Evolutionary conservation across 139 green algal genomes (phyloP), one percentile per base, ranked within the genome.

Genomic region (Desmodesmus armatus): DNA sequence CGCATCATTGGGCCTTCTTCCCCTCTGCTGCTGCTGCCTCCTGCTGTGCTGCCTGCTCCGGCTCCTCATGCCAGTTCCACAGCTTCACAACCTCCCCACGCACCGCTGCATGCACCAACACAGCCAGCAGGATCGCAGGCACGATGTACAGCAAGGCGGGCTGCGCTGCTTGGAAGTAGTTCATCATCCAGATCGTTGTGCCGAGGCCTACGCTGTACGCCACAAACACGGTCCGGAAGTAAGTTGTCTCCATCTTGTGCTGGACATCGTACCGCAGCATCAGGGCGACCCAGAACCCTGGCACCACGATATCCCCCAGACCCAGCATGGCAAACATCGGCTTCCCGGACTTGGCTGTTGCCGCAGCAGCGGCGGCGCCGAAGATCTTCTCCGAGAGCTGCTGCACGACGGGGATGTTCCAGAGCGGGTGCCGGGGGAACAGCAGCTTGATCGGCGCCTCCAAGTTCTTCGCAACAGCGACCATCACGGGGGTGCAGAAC

Each of bases 381-480:
- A 27, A 31, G 63, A 9, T 21, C 63, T 72, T 72, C 23, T 21
- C 63, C n/a, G n/a, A n/a, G n/a, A n/a, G n/a, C n/a, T n/a, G n/a
- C 25, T 35, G 47, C 27, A 40, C 72, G 27, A 41, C 35, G 0
- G 25, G 44, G 41, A 75, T 75, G 3, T 67, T 62, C 2, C 53
- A 23, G 21, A 85, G 55, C 11, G 67, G 53, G 47, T 71, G 39
- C 0, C 93, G 87, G 0, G 95, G 94, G 84, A 98, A 98, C 15
- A 98, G 88, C 74, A 99, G 91, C 91, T 99, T 99, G 91, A 99
- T 99, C 70, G 97, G 97, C 0, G 95, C 97, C 79, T 99, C 97
- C 85, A 99, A 98, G 27, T 95, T 98, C 83, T 97, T 99, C 29
- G 97, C 97, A 23, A 99, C 97, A 5, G 85, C 90, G 29, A 98